Base-by-base conservation (phyloP, 768 basidiomycete genomes). In the Rhizopogon vulgaris region DNA sequence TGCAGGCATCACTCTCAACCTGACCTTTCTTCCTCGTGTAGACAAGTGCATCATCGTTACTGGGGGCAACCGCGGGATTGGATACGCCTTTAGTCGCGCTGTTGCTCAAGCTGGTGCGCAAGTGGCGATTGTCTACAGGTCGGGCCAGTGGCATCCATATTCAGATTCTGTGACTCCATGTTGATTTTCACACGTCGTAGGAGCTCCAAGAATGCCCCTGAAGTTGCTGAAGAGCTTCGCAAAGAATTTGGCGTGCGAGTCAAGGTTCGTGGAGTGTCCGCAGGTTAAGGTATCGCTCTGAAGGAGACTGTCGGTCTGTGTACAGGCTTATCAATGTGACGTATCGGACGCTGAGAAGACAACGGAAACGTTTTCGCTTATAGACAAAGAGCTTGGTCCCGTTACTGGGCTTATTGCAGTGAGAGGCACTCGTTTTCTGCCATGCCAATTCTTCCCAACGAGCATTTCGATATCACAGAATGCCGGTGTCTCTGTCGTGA, bases 111-210 rank as follows among this genome's bases (percentile, higher is more conserved):
- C 83, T 0, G 80, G 80, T 25, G 76, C 74, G 0, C 76, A 76
- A 47, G 79, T 86, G 4, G 83, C 81, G 24, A 77, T 86, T 8
- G 79, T 85, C 45, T 84, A 83, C 68, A 73, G 73, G 80, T 74
- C 22, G 22, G 22, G 22, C 22, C 22, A 22, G 22, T 22, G 22
- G 22, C 22, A 22, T 22, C 22, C 22, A 22, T 2, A 49, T 8
- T 18, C 22, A 2, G 39, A 28, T 32, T 24, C 18, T 2, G 2
- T n/a, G 4, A 8, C 3, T 22, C 22, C 22, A 22, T 3, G 22
- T 22, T 22, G 22, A 22, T 22, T 22, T 22, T 22, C 22, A 22
- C 22, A 22, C 22, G 22, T 22, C 22, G 3, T 47, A 82, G 81
- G 72, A 60, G 60, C 50, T 74, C 79, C 12, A 63, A 65, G 51